Evolutionary conservation across 192 early-diverging fungal species (phyloP), one percentile per base, ranked within the genome.

Genomic region (Phlyctochytrium bullatum): DNA sequence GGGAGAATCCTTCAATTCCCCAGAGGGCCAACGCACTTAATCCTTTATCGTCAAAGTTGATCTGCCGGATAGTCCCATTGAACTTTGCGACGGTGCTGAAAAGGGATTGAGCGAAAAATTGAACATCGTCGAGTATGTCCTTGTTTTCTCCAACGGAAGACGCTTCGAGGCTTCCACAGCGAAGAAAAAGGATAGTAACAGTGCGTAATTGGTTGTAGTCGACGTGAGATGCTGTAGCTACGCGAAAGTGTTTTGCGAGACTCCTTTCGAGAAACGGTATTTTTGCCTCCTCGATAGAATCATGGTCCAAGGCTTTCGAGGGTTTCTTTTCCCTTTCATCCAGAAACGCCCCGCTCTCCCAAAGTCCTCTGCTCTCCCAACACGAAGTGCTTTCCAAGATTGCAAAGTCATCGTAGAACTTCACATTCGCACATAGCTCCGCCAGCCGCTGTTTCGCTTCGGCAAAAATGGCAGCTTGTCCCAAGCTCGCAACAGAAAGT

Each of bases 31-130:
- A 50, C 25, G 70, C 70, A 25, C 63, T 72, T 4, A 72, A 35
- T 14, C 57, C 62, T 36, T 72, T 72, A 28, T 72, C 70, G 36
- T 72, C 70, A 47, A 62, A 72, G 53, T 65, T 66, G 32, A 72
- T 30, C 58, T 72, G 70, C 10, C 70, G 70, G 2, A 65, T 30
- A 32, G 60, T 65, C 10, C 63, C 70, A 57, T 61, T 64, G 54
- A 52, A 66, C 25, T 59, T 66, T 12, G 6, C 10, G 1, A 66
- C 20, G 0, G 70, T 24, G 3, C 20, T 59, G 17, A 72, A 32
- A 61, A 72, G 30, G 31, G 58, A 65, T 27, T 14, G 40, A 14
- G 40, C 40, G 40, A 47, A 47, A 47, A 47, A 47, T 6, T 47
- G 40, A 6, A 47, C 10, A 20, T 47, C 40, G 6, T 47, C 10